Evolutionary conservation across 495 filamentous ascomycete species (phyloP).

Genomic region (Trichoderma virens): DNA sequence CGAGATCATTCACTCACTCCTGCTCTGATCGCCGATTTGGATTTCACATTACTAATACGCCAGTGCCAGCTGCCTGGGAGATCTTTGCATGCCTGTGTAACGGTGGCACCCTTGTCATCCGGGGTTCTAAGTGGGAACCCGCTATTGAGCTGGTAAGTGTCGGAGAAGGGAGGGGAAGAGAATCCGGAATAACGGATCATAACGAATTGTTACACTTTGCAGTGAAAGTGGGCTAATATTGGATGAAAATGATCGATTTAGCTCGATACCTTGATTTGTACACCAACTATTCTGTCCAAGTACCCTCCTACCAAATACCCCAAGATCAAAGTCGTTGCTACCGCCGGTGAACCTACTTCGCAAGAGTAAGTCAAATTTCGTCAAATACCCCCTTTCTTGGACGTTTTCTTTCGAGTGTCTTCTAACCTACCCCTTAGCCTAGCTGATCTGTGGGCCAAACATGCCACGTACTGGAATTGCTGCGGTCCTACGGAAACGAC

Average conservation of each 20-base stretch:
- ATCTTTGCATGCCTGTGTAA: conserved; percentile 31
- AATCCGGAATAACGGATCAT: not conserved
- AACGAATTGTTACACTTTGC: not conserved
- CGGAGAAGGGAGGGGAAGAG: not conserved
- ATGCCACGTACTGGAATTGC: conserved; percentile 27
- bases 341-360: conserved; percentile 14
- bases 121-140: conserved; percentile 22
- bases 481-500: conserved; percentile 34
- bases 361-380: conserved; percentile 10
- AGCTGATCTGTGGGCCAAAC: conserved; percentile 26
- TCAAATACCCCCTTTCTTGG: not conserved
- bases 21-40: not conserved
- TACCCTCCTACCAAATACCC: conserved; percentile 24
- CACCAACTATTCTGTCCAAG: conserved; percentile 26
- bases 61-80: conserved; percentile 28
- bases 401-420: not conserved
- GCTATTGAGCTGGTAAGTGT: conserved; percentile 7
- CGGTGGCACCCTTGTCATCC: conserved; percentile 28
- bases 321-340: conserved; percentile 26
- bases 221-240: conserved; percentile 1
- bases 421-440: conserved; percentile 13
- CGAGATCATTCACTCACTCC: not conserved
- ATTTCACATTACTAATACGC: not conserved
- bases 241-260: conserved; percentile 10
- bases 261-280: conserved; percentile 30